Conservation (phyloP, 1,284 basidiomycete genomes). For the Leccinum ponderosum region DNA sequence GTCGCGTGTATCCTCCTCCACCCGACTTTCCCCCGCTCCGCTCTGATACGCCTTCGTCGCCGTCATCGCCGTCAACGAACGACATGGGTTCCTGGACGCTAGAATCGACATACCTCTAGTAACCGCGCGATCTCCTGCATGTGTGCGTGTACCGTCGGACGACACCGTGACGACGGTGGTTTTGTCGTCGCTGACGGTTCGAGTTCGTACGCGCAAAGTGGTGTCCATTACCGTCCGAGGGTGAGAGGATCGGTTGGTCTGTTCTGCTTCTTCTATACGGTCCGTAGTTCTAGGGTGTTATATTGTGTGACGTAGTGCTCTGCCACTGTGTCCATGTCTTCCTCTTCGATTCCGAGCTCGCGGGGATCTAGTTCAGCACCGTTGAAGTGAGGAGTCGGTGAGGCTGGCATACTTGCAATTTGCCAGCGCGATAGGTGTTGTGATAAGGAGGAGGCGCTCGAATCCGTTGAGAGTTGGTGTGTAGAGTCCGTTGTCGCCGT, state of each 20-base stretch:
- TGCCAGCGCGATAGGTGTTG: conserved; percentile 29
- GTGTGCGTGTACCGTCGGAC: too few relatives aligned
- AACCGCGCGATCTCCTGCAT: too few relatives aligned
- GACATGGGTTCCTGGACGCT: too few relatives aligned
- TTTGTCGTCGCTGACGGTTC: neutral
- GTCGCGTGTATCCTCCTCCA: too few relatives aligned
- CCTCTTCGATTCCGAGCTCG: conserved; percentile 33
- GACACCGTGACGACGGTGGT: too few relatives aligned
- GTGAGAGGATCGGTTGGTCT: neutral
- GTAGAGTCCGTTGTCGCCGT: too few relatives aligned
- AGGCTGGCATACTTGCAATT: conserved; percentile 26
- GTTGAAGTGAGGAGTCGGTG: conserved; percentile 26
- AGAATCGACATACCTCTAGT: too few relatives aligned
- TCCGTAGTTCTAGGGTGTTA: conserved; percentile 66
- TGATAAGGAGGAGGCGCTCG: conserved; percentile 30
- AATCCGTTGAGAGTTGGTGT: conserved; percentile 54
- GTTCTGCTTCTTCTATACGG: too few relatives aligned
- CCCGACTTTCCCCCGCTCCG: too few relatives aligned
- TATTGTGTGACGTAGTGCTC: conserved; percentile 69
- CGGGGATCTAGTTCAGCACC: conserved; percentile 40
- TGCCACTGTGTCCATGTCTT: conserved; percentile 47
- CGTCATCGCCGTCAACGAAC: too few relatives aligned
- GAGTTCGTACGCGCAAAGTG: neutral
- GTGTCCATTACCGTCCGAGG: neutral
- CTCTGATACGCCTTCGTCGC: too few relatives aligned